Evolutionary conservation across 441 rosid species (phyloP).

Genomic region (Croton setiger): DNA sequence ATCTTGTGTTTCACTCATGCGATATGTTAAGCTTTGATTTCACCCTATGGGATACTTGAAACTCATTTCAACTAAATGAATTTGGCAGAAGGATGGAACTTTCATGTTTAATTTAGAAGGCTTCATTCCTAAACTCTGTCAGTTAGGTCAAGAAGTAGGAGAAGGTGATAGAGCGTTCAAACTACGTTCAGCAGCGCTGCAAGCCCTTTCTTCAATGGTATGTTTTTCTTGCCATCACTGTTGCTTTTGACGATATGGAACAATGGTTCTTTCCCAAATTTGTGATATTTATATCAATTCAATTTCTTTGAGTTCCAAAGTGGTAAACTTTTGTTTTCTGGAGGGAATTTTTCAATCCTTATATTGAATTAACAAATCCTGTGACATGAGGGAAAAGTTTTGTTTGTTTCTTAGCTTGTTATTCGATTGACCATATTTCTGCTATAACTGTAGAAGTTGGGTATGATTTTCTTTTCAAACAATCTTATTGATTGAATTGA

Average conservation of each 20-base stretch:
- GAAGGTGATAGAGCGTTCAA: slow-evolving; percentile 53
- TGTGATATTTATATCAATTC: not conserved
- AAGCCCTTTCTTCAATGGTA: slow-evolving; percentile 78
- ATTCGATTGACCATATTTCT: not conserved
- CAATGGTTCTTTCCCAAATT: not conserved
- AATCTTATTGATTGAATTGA: not conserved
- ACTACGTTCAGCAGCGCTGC: slow-evolving; percentile 59
- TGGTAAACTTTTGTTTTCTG: slow-evolving; percentile 4
- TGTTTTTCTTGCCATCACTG: slow-evolving; percentile 11
- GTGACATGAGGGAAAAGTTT: not conserved
- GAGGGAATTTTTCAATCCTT: not conserved
- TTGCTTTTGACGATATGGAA: slow-evolving; percentile 13
- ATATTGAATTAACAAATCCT: not conserved
- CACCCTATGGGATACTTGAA: slow-evolving; percentile 7
- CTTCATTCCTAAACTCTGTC: slow-evolving; percentile 74
- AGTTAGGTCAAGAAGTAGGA: slow-evolving; percentile 71
- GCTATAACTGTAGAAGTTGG: not conserved
- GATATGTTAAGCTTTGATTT: slow-evolving; percentile 13
- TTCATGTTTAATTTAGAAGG: slow-evolving; percentile 83
- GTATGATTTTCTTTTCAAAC: not conserved
- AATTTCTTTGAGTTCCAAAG: not conserved
- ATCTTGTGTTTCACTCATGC: slow-evolving; percentile 15
- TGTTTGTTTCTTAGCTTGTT: not conserved
- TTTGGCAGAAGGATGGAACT: slow-evolving; percentile 72
- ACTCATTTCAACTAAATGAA: slow-evolving; percentile 21